A percentile compares a stretch with the other conserved stretches of the same genome.
phyloP scores from a whole-genome alignment of 306 rosid species.

The Potentilla sterilis region DNA sequence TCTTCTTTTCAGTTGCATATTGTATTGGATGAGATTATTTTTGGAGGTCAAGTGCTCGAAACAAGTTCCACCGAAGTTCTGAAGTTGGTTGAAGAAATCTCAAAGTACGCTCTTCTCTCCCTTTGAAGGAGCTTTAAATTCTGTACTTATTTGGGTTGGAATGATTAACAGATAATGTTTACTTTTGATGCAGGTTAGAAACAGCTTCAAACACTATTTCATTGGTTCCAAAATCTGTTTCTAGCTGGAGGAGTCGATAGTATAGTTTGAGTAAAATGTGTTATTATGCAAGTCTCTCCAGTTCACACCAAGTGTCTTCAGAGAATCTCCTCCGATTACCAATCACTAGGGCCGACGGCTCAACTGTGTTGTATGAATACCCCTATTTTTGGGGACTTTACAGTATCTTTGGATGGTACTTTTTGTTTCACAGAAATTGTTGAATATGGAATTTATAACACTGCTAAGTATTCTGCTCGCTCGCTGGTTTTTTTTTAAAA shows the following conservation, averaged over 20 bases:
- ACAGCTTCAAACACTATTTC: conserved; percentile 70
- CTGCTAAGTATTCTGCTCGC: too few species aligned
- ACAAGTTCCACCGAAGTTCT: conserved; percentile 82
- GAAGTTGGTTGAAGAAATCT: conserved; percentile 82
- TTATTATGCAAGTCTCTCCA: not conserved
- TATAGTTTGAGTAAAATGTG: not conserved
- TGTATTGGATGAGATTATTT: conserved; percentile 77
- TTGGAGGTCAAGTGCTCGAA: conserved; percentile 93
- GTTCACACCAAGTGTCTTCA: not conserved
- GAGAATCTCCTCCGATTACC: not conserved
- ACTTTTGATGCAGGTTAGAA: conserved; percentile 59
- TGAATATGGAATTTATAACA: not conserved
- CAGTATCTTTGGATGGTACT: not conserved
- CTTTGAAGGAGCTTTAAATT: not conserved
- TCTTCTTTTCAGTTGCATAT: conserved; percentile 60
- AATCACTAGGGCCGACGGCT: not conserved
- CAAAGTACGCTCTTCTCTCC: conserved; percentile 47
- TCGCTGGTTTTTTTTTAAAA: too few species aligned
- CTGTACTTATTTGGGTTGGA: not conserved
- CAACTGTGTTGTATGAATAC: not conserved
- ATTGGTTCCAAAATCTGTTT: conserved; percentile 78
- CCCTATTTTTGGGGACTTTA: not conserved
- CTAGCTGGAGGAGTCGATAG: conserved; percentile 74
- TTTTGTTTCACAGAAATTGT: not conserved
- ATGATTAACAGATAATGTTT: not conserved